Evolutionary conservation across 2,329 filamentous ascomycete genomes (phyloP).

Genomic region (Penicillium sp.): DNA sequence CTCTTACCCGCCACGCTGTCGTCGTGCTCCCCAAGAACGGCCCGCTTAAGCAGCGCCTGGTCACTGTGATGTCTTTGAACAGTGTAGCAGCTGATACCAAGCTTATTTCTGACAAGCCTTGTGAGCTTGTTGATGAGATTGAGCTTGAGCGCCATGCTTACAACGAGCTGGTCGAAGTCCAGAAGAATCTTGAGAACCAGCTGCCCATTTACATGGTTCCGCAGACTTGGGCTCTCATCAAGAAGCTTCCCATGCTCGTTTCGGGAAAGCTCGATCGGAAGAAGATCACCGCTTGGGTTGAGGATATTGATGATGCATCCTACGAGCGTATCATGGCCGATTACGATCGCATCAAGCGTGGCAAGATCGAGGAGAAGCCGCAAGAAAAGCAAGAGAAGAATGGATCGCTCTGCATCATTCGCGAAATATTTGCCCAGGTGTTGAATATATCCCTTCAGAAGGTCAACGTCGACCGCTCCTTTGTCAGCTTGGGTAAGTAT

Average conservation of each 20-base stretch:
- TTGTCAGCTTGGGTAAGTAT: conserved; percentile 36
- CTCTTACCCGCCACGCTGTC: conserved; percentile 39
- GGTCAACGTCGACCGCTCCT: conserved; percentile 34
- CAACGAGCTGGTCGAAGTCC: conserved; percentile 31
- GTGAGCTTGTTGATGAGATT: conserved; percentile 32
- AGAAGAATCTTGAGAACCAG: conserved; percentile 41
- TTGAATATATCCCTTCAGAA: conserved; percentile 36
- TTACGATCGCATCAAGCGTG: conserved; percentile 30
- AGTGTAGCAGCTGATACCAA: conserved; percentile 22
- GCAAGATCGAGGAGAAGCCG: conserved; percentile 19
- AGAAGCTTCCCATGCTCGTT: conserved; percentile 41
- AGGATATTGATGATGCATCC: conserved; percentile 37
- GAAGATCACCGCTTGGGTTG: conserved; percentile 45
- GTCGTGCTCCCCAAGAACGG: conserved; percentile 46
- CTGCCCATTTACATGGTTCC: conserved; percentile 49
- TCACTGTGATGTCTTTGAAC: conserved; percentile 43
- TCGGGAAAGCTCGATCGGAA: conserved; percentile 40
- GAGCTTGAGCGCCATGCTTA: conserved; percentile 24
- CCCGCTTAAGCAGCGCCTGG: conserved; percentile 44
- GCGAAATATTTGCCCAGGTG: conserved; percentile 36
- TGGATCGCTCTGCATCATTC: conserved; percentile 23
- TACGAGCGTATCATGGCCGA: conserved; percentile 42
- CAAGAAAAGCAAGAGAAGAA: conserved; percentile 14
- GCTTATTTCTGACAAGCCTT: conserved; percentile 28
- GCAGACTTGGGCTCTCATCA: conserved; percentile 39